A percentile compares a stretch with the other conserved stretches of the same genome.
Evolutionary conservation across 1,139 yeast genomes (phyloP).

Genomic region (Zygotorulaspora mrakii): DNA sequence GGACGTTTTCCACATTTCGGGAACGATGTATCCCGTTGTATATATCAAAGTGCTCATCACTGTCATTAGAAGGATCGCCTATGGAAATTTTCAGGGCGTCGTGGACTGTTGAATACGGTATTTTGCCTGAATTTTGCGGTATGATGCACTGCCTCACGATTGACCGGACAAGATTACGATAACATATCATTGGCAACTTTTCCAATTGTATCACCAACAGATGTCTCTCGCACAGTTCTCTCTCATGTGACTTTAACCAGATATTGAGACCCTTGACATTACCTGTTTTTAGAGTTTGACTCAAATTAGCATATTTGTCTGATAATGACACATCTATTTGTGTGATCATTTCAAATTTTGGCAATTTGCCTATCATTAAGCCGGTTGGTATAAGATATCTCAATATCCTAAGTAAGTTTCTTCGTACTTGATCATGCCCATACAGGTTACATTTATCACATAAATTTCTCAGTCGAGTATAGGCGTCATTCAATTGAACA

Average conservation of each 20-base stretch:
- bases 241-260: constrained; percentile 32
- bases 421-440: constrained; percentile 15
- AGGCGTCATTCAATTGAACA: constrained; percentile 32
- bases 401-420: constrained; percentile 27
- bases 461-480: constrained; percentile 16
- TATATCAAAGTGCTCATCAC: constrained; percentile 14
- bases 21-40: constrained; percentile 29
- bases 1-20: constrained; percentile 30
- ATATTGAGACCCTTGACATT: constrained; percentile 24
- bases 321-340: constrained; percentile 20
- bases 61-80: constrained; percentile 7
- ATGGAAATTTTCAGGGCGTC: constrained; percentile 25
- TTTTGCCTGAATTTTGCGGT: constrained; percentile 23
- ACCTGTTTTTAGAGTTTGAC: constrained; percentile 24
- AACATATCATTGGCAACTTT: constrained; percentile 33
- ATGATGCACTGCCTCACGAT: constrained; percentile 21
- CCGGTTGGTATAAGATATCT: constrained; percentile 32
- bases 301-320: constrained; percentile 18
- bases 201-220: constrained; percentile 29
- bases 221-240: constrained; percentile 17
- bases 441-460: constrained; percentile 8
- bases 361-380: constrained; percentile 31
- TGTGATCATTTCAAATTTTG: constrained; percentile 20
- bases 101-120: constrained; percentile 28
- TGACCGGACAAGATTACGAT: constrained; percentile 27